These are phyloP conservation scores for Raddia distichophylla DNA, from an alignment of 176 grass and related monocot species.

Conservation along the genomic window DNA sequence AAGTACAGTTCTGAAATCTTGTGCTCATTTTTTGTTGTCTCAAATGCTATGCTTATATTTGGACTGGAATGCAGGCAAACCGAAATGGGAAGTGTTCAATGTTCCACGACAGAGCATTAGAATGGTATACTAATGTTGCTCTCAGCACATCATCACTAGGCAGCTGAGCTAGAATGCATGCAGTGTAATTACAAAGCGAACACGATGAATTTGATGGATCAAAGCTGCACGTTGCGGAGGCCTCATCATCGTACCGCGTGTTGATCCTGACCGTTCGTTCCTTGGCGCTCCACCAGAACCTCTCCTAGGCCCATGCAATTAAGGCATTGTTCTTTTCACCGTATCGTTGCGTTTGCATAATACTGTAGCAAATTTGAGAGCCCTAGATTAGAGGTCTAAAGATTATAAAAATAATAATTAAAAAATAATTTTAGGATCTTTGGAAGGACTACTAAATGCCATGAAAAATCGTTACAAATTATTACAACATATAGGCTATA, in stretches of 20 bases:
- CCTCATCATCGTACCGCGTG: background rate
- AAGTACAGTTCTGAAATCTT: background rate
- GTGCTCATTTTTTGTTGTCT: too few species aligned
- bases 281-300: conserved; percentile 56
- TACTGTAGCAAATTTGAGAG: too few species aligned
- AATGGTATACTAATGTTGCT: background rate
- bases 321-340: too few species aligned
- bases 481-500: too few species aligned
- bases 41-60: background rate
- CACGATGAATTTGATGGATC: background rate
- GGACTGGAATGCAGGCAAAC: background rate
- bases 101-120: conserved; percentile 20
- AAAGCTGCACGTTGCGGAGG: background rate
- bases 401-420: too few species aligned
- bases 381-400: too few species aligned
- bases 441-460: too few species aligned
- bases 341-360: too few species aligned
- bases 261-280: background rate
- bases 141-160: background rate
- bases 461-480: too few species aligned
- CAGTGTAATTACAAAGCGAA: background rate
- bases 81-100: background rate
- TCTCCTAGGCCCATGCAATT: conserved; percentile 80
- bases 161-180: background rate
- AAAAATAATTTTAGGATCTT: too few species aligned